Evolutionary conservation across 2,329 filamentous ascomycete genomes (phyloP).

Genomic region (Phaeosphaeria sp.): DNA sequence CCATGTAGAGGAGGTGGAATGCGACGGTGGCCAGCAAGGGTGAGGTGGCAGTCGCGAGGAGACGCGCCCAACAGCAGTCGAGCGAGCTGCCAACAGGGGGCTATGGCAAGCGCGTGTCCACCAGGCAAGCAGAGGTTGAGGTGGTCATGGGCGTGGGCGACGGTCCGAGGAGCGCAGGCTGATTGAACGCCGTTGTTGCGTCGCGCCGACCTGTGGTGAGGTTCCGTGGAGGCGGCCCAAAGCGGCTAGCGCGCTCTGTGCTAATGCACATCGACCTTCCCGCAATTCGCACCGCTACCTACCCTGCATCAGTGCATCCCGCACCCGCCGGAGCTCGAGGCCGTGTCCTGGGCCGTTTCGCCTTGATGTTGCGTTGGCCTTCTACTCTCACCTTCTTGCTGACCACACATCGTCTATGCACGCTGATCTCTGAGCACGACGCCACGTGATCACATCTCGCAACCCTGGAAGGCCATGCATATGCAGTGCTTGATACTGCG

Average conservation of each 20-base stretch:
- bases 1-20: constrained; percentile 40
- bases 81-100: constrained; percentile 23
- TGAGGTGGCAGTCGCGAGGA: constrained; percentile 25
- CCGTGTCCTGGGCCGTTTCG: background rate
- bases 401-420: too few species aligned
- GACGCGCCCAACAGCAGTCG: constrained; percentile 34
- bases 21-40: constrained; percentile 32
- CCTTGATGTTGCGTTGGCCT: background rate
- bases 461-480: too few species aligned
- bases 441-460: too few species aligned
- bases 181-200: constrained; percentile 23
- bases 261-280: constrained; percentile 12
- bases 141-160: constrained; percentile 31
- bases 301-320: too few species aligned
- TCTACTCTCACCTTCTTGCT: background rate
- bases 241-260: constrained; percentile 13
- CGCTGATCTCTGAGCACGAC: too few species aligned
- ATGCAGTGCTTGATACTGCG: too few species aligned
- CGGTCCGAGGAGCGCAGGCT: constrained; percentile 22
- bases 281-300: background rate
- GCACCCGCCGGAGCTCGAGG: background rate
- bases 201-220: constrained; percentile 17
- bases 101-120: constrained; percentile 37
- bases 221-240: constrained; percentile 13
- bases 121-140: constrained; percentile 24